Evolutionary conservation across 148 eudicot genomes (phyloP).

Genomic region (Suaeda aralocaspica): DNA sequence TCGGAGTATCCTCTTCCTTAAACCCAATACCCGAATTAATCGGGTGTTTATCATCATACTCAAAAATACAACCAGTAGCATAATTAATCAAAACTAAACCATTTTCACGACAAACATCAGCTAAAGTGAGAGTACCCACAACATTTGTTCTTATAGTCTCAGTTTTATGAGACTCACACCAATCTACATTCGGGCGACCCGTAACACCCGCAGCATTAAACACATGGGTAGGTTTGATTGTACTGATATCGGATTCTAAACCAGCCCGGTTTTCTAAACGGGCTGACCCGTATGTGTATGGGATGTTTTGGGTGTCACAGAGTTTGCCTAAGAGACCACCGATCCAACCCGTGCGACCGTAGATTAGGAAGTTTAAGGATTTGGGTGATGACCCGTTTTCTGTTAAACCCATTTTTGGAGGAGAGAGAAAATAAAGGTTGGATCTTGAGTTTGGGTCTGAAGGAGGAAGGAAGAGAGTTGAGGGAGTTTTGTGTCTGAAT

Average conservation of each 20-base stretch:
- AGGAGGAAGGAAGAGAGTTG: neutral
- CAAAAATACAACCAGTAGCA: conserved; percentile 86
- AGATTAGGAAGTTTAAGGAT: conserved; percentile 64
- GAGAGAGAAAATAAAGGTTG: neutral
- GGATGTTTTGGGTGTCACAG: conserved; percentile 55
- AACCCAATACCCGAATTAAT: conserved; percentile 73
- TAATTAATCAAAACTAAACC: conserved; percentile 52
- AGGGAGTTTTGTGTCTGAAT: neutral
- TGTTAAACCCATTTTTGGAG: conserved; percentile 21
- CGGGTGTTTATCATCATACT: conserved; percentile 60
- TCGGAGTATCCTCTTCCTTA: conserved; percentile 72
- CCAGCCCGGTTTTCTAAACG: conserved; percentile 59
- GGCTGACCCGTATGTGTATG: conserved; percentile 57
- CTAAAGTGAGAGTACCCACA: conserved; percentile 68
- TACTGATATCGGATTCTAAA: conserved; percentile 45
- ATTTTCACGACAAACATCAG: conserved; percentile 64
- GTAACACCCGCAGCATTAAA: conserved; percentile 92
- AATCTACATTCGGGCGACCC: conserved; percentile 81
- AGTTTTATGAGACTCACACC: conserved; percentile 80
- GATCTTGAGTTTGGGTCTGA: neutral
- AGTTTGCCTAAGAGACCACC: conserved; percentile 69
- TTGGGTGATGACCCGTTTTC: conserved; percentile 29
- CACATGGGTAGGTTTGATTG: conserved; percentile 60
- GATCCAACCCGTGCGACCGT: conserved; percentile 87
- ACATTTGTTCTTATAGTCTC: conserved; percentile 82